Evolutionary conservation across 1,139 yeast species (phyloP).

Genomic region (Zygoascus sp.): DNA sequence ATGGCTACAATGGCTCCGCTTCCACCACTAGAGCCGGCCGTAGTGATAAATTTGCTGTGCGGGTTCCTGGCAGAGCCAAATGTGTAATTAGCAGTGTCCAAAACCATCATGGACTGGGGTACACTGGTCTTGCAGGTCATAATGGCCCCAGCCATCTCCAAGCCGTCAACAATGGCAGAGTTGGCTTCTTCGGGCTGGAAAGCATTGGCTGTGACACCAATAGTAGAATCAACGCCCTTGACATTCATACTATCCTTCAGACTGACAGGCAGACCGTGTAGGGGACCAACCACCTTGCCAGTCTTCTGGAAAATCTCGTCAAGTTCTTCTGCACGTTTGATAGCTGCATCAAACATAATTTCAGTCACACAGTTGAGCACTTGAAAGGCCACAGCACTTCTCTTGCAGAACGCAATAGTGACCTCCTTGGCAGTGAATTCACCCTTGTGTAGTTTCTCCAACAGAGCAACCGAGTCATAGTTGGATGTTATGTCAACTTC

Average conservation of each 20-base stretch:
- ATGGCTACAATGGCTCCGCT: conserved; percentile 54
- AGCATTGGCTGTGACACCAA: conserved; percentile 39
- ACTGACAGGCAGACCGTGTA: conserved; percentile 52
- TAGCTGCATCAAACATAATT: conserved; percentile 30
- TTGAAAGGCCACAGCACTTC: conserved; percentile 46
- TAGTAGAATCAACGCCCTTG: conserved; percentile 41
- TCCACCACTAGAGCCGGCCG: conserved; percentile 64
- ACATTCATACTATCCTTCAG: conserved; percentile 48
- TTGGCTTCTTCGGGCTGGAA: conserved; percentile 30
- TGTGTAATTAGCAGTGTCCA: conserved; percentile 45
- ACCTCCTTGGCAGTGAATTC: conserved; percentile 37
- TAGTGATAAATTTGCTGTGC: conserved; percentile 41
- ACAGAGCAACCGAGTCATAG: conserved; percentile 32
- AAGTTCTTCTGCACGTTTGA: conserved; percentile 44
- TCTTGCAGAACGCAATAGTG: conserved; percentile 31
- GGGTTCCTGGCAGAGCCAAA: conserved; percentile 50
- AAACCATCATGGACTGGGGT: conserved; percentile 54
- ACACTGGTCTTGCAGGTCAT: conserved; percentile 54
- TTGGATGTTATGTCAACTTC: conserved; percentile 28
- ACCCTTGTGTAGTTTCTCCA: conserved; percentile 40
- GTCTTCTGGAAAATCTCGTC: conserved; percentile 36
- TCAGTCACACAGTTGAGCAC: conserved; percentile 32
- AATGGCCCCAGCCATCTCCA: conserved; percentile 49
- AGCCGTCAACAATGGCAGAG: conserved; percentile 39
- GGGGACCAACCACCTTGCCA: conserved; percentile 30